These are phyloP conservation scores for Babesia bigemina DNA, from an alignment of 169 alveolate species.

Conservation along the genomic window DNA sequence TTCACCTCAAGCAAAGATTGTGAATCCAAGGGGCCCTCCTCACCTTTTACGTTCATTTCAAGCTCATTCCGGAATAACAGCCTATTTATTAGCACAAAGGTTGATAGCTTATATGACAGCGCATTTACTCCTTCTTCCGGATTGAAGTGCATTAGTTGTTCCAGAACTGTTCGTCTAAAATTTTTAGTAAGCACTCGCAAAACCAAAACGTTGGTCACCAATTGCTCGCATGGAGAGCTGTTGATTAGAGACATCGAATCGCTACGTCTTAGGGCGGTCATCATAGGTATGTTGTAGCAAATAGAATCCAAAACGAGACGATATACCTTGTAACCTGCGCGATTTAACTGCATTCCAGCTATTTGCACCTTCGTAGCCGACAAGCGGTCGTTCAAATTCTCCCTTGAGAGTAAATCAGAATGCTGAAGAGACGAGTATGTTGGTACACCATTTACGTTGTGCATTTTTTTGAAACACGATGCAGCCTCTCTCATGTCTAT, in stretches of 20 bases:
- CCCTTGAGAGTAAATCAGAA: neutral
- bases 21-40: slow-evolving; percentile 32
- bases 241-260: slow-evolving; percentile 25
- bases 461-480: neutral
- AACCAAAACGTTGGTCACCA: slow-evolving; percentile 8
- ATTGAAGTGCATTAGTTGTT: slow-evolving; percentile 4
- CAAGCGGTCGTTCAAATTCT: slow-evolving; percentile 8
- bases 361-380: slow-evolving; percentile 24
- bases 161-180: neutral
- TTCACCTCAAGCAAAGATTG: slow-evolving; percentile 15
- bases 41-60: neutral
- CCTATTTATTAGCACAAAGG: slow-evolving; percentile 9
- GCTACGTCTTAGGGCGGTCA: neutral
- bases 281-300: slow-evolving; percentile 27
- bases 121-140: neutral
- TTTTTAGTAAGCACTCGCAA: neutral
- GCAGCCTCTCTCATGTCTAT: slow-evolving; percentile 23
- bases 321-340: slow-evolving; percentile 43
- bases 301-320: slow-evolving; percentile 20
- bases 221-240: neutral
- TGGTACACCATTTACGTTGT: slow-evolving; percentile 10
- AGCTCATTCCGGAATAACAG: slow-evolving; percentile 32
- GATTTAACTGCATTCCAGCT: slow-evolving; percentile 31
- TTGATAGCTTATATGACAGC: slow-evolving; percentile 12
- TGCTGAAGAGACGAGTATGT: slow-evolving; percentile 28